Conservation (phyloP, 108 stramenopile genomes). For the Nitzschia inconspicua region DNA sequence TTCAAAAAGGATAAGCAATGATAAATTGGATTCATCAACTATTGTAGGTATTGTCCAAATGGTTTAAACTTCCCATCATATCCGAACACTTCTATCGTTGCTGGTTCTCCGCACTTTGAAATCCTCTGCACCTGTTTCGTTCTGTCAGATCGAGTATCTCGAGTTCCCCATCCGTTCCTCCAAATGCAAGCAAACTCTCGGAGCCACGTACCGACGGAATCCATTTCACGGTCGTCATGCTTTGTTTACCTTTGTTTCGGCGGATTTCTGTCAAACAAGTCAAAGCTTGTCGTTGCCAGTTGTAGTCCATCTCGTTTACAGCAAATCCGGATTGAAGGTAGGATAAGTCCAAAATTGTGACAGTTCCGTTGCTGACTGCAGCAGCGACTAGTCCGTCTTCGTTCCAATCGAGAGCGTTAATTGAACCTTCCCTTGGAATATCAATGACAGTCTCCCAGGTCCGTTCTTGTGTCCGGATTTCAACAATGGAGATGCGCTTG, state of each 20-base stretch:
- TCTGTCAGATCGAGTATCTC: conserved; percentile 67
- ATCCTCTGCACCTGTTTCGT: conserved; percentile 29
- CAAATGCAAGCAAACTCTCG: conserved; percentile 54
- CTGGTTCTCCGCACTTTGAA: too few species aligned
- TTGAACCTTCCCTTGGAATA: conserved; percentile 37
- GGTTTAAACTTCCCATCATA: too few species aligned
- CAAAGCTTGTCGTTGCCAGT: conserved; percentile 70
- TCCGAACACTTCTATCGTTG: too few species aligned
- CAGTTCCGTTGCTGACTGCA: conserved; percentile 58
- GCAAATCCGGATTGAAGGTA: conserved; percentile 63
- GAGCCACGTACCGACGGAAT: conserved; percentile 37
- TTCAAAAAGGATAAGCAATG: conserved; percentile 38
- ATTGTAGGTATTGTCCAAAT: too few species aligned
- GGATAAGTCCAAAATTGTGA: conserved; percentile 55
- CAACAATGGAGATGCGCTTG: conserved; percentile 42
- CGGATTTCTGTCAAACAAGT: conserved; percentile 70
- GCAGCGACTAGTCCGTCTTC: conserved; percentile 49
- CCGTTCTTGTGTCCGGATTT: conserved; percentile 52
- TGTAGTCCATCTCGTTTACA: conserved; percentile 76
- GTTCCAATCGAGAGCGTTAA: conserved; percentile 66
- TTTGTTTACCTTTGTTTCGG: conserved; percentile 48
- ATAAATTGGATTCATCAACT: too few species aligned
- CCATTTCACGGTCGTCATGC: conserved; percentile 58
- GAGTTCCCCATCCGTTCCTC: conserved; percentile 67
- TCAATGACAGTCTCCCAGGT: conserved; percentile 66